Conservation (phyloP, 495 filamentous ascomycete genomes). For the Halenospora varia region DNA sequence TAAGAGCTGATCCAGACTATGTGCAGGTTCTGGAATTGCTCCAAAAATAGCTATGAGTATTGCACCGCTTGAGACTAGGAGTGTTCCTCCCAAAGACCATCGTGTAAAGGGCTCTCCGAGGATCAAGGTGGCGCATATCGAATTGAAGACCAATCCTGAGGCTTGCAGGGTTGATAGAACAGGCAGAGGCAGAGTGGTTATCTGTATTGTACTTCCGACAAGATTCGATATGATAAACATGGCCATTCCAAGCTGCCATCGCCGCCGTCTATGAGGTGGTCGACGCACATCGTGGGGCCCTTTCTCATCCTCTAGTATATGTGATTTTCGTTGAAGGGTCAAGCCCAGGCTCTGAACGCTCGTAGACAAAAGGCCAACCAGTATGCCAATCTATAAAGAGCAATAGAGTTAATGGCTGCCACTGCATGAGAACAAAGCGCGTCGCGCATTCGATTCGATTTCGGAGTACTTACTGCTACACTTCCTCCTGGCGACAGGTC, state of each 20-base stretch:
- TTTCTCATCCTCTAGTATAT: slow-evolving; percentile 96
- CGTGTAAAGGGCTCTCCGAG: slow-evolving; percentile 91
- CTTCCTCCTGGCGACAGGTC: slow-evolving; percentile 82
- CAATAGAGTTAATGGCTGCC: slow-evolving; percentile 3
- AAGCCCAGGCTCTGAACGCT: slow-evolving; percentile 92
- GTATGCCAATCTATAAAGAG: slow-evolving; percentile 68
- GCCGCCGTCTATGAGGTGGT: slow-evolving; percentile 82
- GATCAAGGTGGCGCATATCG: slow-evolving; percentile 90
- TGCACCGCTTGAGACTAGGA: slow-evolving; percentile 82
- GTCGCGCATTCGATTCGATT: background rate
- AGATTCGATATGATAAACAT: slow-evolving; percentile 97
- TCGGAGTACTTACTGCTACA: slow-evolving; percentile 62
- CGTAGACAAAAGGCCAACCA: slow-evolving; percentile 89
- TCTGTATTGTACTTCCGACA: slow-evolving; percentile 92
- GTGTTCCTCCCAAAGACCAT: slow-evolving; percentile 83
- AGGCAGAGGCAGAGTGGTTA: slow-evolving; percentile 91
- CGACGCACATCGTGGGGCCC: slow-evolving; percentile 70
- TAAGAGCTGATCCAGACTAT: slow-evolving; percentile 79
- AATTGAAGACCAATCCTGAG: slow-evolving; percentile 96
- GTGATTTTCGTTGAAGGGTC: slow-evolving; percentile 97
- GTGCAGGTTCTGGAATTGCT: slow-evolving; percentile 91
- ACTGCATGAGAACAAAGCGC: background rate
- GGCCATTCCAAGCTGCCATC: slow-evolving; percentile 97
- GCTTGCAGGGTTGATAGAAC: slow-evolving; percentile 95
- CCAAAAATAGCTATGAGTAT: slow-evolving; percentile 90